Evolutionary conservation across 2,329 filamentous ascomycete genomes (phyloP), one percentile per base, ranked within the genome.

Genomic region (Talaromyces funiculosus): DNA sequence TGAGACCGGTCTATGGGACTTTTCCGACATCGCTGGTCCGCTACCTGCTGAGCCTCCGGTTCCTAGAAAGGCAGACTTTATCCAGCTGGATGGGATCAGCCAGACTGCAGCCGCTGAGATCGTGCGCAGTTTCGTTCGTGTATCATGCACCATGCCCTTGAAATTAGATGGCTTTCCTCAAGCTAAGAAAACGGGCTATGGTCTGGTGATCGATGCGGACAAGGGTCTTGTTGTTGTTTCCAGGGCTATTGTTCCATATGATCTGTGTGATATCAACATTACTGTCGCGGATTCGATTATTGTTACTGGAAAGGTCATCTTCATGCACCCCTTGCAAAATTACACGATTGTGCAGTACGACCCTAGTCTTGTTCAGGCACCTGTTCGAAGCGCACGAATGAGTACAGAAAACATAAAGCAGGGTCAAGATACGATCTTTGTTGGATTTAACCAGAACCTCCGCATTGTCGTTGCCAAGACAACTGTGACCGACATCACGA

Each of bases 111-210:
- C 94, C n/a, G 92, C 92, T 2, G 91, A 96, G 66, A 85, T 99
- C 64, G 90, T 99, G 40, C 88, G 90, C 66, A 97, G 92, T 71
- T 97, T 99, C 72, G 93, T 99, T 26, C 89, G 94, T 40, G 89
- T 99, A 59, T 88, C 90, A 65, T 96, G 92, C 68, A 90, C 88
- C 24, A 93, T 99, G 88, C 94, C 94, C 0, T 80, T 99, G 64
- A 97, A 97, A 80, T 83, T 99, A 9, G 94, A 99, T 72, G 94
- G 94, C n/a, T 99, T 96, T 73, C 95, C 94, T 5, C 90, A 94
- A 73, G 91, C 94, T 66, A 84, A 92, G 53, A 94, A 96, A 77
- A 94, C 92, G 78, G 94, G 94, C 0, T 97, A 96, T 81, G 94
- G 94, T 40, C 80, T 99, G 38, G 93, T 99, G n/a, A 90, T 99